These are phyloP conservation scores for Chaetomium cochliodes DNA, from an alignment of 495 filamentous ascomycete species.

Conservation along the genomic window DNA sequence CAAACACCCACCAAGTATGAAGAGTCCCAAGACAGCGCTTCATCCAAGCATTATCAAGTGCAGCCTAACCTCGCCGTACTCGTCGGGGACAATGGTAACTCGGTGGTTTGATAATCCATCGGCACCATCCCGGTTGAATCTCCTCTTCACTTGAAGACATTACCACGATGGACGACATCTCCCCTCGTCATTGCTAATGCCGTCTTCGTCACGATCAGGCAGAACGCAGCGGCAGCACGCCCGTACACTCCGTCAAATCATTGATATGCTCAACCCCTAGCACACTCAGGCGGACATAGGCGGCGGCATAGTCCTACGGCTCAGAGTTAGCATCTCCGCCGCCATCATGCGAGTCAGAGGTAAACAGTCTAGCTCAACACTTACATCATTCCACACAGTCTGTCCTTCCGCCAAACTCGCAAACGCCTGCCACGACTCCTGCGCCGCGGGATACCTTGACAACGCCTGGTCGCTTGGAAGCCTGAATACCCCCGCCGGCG, in stretches of 20 bases:
- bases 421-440: background rate
- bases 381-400: slow-evolving; percentile 1
- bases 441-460: background rate
- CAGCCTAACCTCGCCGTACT: no score
- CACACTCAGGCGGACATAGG: slow-evolving; percentile 3
- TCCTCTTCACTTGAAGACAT: no score
- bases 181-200: no score
- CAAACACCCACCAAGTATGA: no score
- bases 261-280: background rate
- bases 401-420: background rate
- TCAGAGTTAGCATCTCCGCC: background rate
- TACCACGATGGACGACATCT: no score
- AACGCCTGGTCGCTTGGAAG: background rate
- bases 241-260: background rate
- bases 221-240: background rate
- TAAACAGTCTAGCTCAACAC: background rate
- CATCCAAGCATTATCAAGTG: no score
- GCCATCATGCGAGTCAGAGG: background rate
- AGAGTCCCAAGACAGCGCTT: no score
- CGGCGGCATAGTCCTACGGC: background rate
- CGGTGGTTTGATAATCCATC: no score
- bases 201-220: no score
- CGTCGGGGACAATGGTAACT: no score
- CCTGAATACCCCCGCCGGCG: background rate
- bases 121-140: no score